Evolutionary conservation across 139 green algal genomes (phyloP).

Genomic region (Micractinium sp.): DNA sequence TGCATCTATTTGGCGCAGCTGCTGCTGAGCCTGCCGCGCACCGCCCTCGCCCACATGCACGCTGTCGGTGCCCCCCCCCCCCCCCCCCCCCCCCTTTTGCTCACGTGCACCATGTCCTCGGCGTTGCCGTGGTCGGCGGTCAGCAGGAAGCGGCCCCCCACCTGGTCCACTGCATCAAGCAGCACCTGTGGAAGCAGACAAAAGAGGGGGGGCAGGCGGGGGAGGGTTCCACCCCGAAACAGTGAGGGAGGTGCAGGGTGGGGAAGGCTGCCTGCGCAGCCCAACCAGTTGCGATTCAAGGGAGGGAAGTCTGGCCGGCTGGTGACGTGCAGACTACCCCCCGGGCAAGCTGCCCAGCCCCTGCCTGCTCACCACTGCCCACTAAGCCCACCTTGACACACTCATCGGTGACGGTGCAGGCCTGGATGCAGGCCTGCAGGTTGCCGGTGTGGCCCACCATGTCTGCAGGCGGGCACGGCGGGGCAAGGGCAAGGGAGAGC

Average conservation of each 20-base stretch:
- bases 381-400: constrained; percentile 56
- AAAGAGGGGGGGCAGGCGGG: no score
- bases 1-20: neutral
- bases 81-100: neutral
- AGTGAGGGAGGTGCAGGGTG: no score
- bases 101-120: constrained; percentile 77
- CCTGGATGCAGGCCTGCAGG: constrained; percentile 61
- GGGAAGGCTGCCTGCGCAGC: no score
- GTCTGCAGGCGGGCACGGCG: constrained; percentile 24
- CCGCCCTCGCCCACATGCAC: neutral
- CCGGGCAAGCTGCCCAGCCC: no score
- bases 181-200: constrained; percentile 24
- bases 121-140: constrained; percentile 83
- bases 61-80: neutral
- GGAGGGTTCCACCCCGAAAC: no score
- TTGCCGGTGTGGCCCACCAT: constrained; percentile 85
- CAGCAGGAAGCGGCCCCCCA: constrained; percentile 66
- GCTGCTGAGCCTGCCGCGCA: neutral
- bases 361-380: no score
- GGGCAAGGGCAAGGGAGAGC: neutral
- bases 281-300: no score
- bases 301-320: no score
- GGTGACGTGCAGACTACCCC: no score
- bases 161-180: constrained; percentile 55
- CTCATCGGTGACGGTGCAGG: constrained; percentile 61